Percentiles rank a stretch among this genome's conserved stretches.
These are phyloP conservation scores for Scleroderma citrinum DNA, from an alignment of 768 basidiomycete genomes.

Conservation along the genomic window DNA sequence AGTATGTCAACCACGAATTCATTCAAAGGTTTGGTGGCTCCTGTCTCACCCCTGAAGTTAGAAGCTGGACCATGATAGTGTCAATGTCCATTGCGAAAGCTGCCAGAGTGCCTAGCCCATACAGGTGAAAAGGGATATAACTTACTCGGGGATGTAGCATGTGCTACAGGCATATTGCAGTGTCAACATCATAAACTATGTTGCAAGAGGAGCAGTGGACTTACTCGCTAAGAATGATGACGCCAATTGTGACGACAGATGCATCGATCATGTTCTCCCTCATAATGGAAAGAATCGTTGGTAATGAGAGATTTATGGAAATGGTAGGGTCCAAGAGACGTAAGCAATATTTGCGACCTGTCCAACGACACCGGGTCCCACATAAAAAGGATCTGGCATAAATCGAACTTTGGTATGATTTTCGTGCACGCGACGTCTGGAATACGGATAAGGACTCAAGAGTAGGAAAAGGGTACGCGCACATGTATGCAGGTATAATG, in stretches of 20 bases:
- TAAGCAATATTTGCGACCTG: slow-evolving; percentile 57
- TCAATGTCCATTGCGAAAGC: slow-evolving; percentile 37
- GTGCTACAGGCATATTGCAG: slow-evolving; percentile 22
- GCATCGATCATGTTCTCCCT: slow-evolving; percentile 74
- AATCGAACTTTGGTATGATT: slow-evolving; percentile 80
- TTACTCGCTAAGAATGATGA: slow-evolving; percentile 47
- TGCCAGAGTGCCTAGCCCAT: background rate
- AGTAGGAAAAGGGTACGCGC: slow-evolving; percentile 8
- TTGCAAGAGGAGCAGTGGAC: slow-evolving; percentile 8
- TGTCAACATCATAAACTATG: background rate
- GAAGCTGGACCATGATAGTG: slow-evolving; percentile 53
- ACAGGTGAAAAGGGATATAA: background rate
- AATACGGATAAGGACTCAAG: background rate
- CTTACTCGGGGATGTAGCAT: slow-evolving; percentile 39
- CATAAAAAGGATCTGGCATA: slow-evolving; percentile 82
- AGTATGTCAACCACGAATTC: no score
- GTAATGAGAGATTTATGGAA: slow-evolving; percentile 65
- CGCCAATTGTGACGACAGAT: slow-evolving; percentile 56
- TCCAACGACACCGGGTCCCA: slow-evolving; percentile 65
- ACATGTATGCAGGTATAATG: slow-evolving; percentile 73
- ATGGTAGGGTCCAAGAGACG: slow-evolving; percentile 64
- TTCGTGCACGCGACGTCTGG: slow-evolving; percentile 52
- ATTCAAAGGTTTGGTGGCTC: background rate
- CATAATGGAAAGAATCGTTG: slow-evolving; percentile 64
- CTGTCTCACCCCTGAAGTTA: slow-evolving; percentile 29